Base-by-base conservation (phyloP, 352 stramenopile species). In the Labyrinthula sp. region DNA sequence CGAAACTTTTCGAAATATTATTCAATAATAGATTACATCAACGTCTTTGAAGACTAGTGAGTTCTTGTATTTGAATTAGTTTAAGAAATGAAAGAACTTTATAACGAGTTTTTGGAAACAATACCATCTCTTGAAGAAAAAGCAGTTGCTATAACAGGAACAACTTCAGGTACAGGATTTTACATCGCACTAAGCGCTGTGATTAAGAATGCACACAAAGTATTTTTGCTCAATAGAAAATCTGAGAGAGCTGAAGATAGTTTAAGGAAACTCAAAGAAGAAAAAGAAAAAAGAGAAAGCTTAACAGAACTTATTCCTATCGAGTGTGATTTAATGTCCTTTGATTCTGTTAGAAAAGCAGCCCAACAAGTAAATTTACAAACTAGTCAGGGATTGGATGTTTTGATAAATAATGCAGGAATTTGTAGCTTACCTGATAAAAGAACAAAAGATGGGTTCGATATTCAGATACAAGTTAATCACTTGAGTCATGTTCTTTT, bases 401-500 rank as follows among this genome's bases (percentile, higher is more conserved):
- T 73, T 30, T 36, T 52, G 3, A 5, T 2, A 12, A 9, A 3
- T 8, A 60, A 59, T 24, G 66, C 66, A n/a, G 66, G 66, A 1
- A 61, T 74, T 26, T 69, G 70, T 58, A 57, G 50, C 2, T 27
- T 50, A 2, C 17, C 40, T 18, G 64, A 72, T 26, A 41, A 55
- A n/a, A 48, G 49, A 0, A 74, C 60, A 2, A 38, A 22, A 5
- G 66, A 74, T 40, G 66, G 66, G n/a, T 72, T 62, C 39, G 64
- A 73, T 30, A 30, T 62, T 8, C 62, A 71, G 36, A 70, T 70
- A 61, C 63, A 71, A 43, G 69, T 62, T 0, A 73, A 73, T 46
- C 23, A 61, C 45, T 26, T 74, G 2, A 65, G 54, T 33, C 62
- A 71, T 30, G 71, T 72, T 50, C 46, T 74, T 6, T 45, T 74